Evolutionary conservation across 257 asterid genomes (phyloP).

Genomic region (Penstemon newberryi): DNA sequence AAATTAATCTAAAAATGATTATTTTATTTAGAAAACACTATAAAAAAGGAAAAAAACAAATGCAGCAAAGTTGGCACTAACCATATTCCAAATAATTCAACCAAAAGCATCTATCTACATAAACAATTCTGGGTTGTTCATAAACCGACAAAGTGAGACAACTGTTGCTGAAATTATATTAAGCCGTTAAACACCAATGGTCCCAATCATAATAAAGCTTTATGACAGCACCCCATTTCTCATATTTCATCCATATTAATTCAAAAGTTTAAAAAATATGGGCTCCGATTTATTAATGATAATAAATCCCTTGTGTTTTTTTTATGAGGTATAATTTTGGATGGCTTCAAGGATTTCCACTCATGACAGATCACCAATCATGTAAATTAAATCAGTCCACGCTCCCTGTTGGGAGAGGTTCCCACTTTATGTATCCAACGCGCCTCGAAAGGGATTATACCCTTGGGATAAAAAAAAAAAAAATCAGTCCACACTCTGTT

Average conservation of each 20-base stretch:
- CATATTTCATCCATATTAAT: conserved; percentile 5
- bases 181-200: conserved; percentile 49
- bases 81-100: conserved; percentile 20
- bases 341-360: conserved; percentile 40
- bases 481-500: conserved; percentile 19
- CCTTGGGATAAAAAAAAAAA: no score
- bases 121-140: conserved; percentile 24
- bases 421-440: no score
- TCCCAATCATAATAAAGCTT: conserved; percentile 51
- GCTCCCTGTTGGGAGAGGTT: no score
- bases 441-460: no score
- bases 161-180: conserved; percentile 49
- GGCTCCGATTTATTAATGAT: background rate
- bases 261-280: background rate
- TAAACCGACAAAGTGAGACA: conserved; percentile 64
- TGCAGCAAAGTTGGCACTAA: conserved; percentile 17
- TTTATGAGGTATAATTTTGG: background rate
- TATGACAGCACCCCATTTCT: conserved; percentile 44
- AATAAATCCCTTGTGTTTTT: no score
- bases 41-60: background rate
- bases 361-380: conserved; percentile 73
- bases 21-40: no score
- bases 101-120: conserved; percentile 13
- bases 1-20: no score
- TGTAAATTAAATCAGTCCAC: no score